A percentile compares a stretch with the other conserved stretches of the same genome.
phyloP scores from a whole-genome alignment of 805 yeast species.

The Hanseniaspora singularis region DNA sequence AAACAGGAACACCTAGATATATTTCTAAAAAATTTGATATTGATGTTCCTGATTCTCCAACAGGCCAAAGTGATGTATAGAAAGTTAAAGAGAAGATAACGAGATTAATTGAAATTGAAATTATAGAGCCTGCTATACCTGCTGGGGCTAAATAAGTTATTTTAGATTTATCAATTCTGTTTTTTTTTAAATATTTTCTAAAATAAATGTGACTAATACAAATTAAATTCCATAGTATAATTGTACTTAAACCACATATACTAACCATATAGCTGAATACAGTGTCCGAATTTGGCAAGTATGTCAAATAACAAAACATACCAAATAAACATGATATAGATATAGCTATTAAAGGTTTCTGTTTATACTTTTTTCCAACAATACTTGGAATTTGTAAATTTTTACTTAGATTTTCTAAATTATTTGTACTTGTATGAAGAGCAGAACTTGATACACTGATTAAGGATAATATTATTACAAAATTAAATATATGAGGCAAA shows the following conservation, averaged over 20 bases:
- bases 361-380: slow-evolving; percentile 37
- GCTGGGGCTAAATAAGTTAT: slow-evolving; percentile 46
- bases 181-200: slow-evolving; percentile 42
- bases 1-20: slow-evolving; percentile 39
- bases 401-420: slow-evolving; percentile 40
- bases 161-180: slow-evolving; percentile 46
- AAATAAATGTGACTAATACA: slow-evolving; percentile 58
- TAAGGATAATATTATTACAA: slow-evolving; percentile 46
- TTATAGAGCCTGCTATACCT: slow-evolving; percentile 47
- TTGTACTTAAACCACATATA: slow-evolving; percentile 64
- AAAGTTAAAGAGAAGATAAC: slow-evolving; percentile 54
- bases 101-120: slow-evolving; percentile 41
- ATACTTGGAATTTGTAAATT: slow-evolving; percentile 42
- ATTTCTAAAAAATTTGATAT: slow-evolving; percentile 38
- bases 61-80: slow-evolving; percentile 61
- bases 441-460: slow-evolving; percentile 52
- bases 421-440: slow-evolving; percentile 48
- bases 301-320: slow-evolving; percentile 48
- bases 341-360: slow-evolving; percentile 46
- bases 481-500: slow-evolving; percentile 46
- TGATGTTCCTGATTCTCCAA: slow-evolving; percentile 27
- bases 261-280: slow-evolving; percentile 69
- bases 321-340: slow-evolving; percentile 37
- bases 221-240: slow-evolving; percentile 70
- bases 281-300: slow-evolving; percentile 41